Base-by-base conservation (phyloP, 352 stramenopile genomes). In the Phytophthora sansomeana region DNA sequence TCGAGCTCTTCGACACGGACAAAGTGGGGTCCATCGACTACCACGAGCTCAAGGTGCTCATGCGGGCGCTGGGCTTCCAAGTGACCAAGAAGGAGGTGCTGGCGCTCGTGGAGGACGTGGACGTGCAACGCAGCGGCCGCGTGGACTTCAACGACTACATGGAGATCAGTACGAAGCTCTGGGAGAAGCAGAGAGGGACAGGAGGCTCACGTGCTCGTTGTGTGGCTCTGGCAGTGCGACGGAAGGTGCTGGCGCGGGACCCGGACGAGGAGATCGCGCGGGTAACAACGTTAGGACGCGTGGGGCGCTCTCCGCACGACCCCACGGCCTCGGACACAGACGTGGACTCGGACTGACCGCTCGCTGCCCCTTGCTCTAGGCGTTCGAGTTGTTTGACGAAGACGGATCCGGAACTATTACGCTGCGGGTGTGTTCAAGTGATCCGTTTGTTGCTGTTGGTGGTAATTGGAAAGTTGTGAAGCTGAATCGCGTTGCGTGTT, bases 321-420 rank as follows among this genome's bases (percentile, higher is more conserved):
- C 39, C 47, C 6, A 55, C 42, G 36, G 21, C 47, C 35, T 66
- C 62, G 49, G 54, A 65, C 59, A 68, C 50, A 58, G 57, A 62
- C 26, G 26, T 50, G 35, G 48, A 74, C 21, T 61, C 39, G 32
- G 62, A 75, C 67, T 75, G 52, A 73, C 51, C 21, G 41, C 19
- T 17, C 32, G 41, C 61, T 51, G 16, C 35, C 50, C 36, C 32
- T 57, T 66, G n/a, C 44, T 59, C 26, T 58, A 91, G 80, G 93
- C 93, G n/a, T 98, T 98, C 58, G 72, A 91, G 53, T 77, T 98
- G n/a, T 98, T 98, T 78, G 94, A 98, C 55, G 89, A 96, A 68
- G 94, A 98, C 51, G 81, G 87, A 52, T 87, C 77, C 11, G 94
- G 94, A 10, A 90, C 95, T 26, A 97, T 97, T 64, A 93, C 81